Evolutionary conservation across 2,329 filamentous ascomycete species (phyloP), one percentile per base, ranked within the genome.

Genomic region (Coleophoma cylindrospora): DNA sequence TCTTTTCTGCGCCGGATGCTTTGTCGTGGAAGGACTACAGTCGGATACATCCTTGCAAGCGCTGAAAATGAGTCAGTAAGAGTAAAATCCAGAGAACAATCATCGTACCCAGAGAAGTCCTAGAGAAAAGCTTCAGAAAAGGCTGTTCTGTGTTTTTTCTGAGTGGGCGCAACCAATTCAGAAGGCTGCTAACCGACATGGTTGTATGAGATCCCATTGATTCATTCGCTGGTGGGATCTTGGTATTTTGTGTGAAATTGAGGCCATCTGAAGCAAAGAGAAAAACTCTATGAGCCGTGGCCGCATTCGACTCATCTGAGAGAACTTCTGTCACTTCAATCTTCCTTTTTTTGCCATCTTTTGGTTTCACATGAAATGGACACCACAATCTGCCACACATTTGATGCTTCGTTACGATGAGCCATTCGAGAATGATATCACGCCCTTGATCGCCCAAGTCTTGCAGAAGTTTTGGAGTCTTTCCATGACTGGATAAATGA

Each of bases 111-210:
- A 84, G 66, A 2, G 74, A 64, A 37, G 83, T 74, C 10, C 81
- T 74, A 0, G 79, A 77, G 54, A 83, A 86, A 0, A 84, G 64
- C 54, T 85, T 86, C 2, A 78, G 64, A 5, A 72, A 67, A 0
- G 74, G 67, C 51, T 84, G 74, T 0, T 61, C 9, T 3, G 64
- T 56, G 50, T 80, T 84, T 1, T 64, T 51, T 3, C 66, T 57
- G 2, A 75, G 62, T 19, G 74, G 68, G 27, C 84, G 63, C 0
- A 81, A 69, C 77, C 77, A 83, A 22, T 74, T 65, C 2, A 84
- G 56, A 54, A 85, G 69, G 1, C 66, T 59, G 19, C 57, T 61
- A 2, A 71, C 65, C 2, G 57, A 61, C 56, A 78, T 64, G 4
- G 45, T 57, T 2, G 40, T 55, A 27, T 51, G 54, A 2, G 19